Conservation (phyloP, 1,139 yeast species). For the Hansenula lynferdii region DNA sequence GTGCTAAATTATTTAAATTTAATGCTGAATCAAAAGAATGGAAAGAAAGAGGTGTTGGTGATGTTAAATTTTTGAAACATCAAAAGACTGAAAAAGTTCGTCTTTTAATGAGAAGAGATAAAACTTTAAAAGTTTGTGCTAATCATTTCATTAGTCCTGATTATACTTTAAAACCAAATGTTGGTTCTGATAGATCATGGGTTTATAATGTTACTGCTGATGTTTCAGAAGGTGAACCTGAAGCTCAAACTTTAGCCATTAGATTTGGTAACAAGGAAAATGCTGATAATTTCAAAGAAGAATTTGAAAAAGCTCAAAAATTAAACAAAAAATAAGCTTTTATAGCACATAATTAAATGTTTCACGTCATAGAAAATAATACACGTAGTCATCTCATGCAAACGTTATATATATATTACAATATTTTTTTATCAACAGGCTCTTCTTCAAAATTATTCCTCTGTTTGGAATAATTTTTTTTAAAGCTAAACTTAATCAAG, state of each 20-base stretch:
- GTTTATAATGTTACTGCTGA: slow-evolving; percentile 95
- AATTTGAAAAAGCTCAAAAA: slow-evolving; percentile 79
- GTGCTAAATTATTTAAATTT: slow-evolving; percentile 94
- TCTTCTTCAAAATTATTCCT: slow-evolving; percentile 3
- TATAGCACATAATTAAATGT: too few relatives aligned
- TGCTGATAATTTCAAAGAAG: slow-evolving; percentile 93
- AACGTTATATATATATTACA: not conserved
- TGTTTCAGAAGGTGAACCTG: slow-evolving; percentile 92
- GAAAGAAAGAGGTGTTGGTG: slow-evolving; percentile 99
- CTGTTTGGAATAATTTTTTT: slow-evolving; percentile 27
- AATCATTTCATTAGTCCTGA: slow-evolving; percentile 89
- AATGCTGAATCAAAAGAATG: slow-evolving; percentile 83
- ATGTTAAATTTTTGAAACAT: slow-evolving; percentile 91
- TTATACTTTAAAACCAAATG: slow-evolving; percentile 83
- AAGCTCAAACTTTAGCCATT: slow-evolving; percentile 94
- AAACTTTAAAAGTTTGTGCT: slow-evolving; percentile 96
- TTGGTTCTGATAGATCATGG: slow-evolving; percentile 98
- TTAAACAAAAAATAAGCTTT: slow-evolving; percentile 44
- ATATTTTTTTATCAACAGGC: not conserved
- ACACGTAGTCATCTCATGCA: not conserved
- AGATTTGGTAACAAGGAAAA: slow-evolving; percentile 97
- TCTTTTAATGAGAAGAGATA: slow-evolving; percentile 97
- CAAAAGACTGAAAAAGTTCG: slow-evolving; percentile 77
- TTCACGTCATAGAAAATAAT: not conserved
- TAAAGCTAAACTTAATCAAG: slow-evolving; percentile 51